Evolutionary conservation across 169 alveolate species (phyloP).

Genomic region (Babesia sp.): DNA sequence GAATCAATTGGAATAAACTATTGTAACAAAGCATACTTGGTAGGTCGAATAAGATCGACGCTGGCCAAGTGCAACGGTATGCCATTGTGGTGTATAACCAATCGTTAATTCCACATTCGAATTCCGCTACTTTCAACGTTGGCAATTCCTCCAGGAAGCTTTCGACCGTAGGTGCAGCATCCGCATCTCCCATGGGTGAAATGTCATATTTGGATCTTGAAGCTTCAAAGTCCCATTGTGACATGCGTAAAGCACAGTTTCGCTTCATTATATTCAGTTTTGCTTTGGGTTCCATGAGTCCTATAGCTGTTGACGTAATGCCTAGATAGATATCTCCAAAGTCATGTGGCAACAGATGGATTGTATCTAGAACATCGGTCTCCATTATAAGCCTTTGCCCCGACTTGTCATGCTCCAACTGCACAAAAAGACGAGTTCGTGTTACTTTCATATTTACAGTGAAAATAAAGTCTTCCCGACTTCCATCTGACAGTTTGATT

Average conservation of each 20-base stretch:
- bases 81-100: slow-evolving; percentile 15
- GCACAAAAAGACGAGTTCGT: neutral
- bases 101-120: slow-evolving; percentile 29
- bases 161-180: neutral
- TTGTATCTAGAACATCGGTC: slow-evolving; percentile 34
- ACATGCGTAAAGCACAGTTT: slow-evolving; percentile 19
- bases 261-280: neutral
- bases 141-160: slow-evolving; percentile 12
- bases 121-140: neutral
- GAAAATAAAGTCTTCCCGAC: slow-evolving; percentile 15
- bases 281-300: neutral
- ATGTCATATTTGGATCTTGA: slow-evolving; percentile 12
- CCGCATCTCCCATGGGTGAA: neutral
- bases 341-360: slow-evolving; percentile 22
- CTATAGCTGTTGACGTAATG: neutral
- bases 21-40: slow-evolving; percentile 29
- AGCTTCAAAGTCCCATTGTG: slow-evolving; percentile 25
- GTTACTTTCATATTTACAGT: slow-evolving; percentile 1
- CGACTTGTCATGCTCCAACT: neutral
- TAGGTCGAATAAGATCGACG: slow-evolving; percentile 22
- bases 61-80: slow-evolving; percentile 31
- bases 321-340: slow-evolving; percentile 37
- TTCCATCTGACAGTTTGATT: neutral
- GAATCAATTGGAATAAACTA: slow-evolving; percentile 40
- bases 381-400: slow-evolving; percentile 13